Conservation (phyloP, 2,329 filamentous ascomycete species). For the Seiridium unicorne region DNA sequence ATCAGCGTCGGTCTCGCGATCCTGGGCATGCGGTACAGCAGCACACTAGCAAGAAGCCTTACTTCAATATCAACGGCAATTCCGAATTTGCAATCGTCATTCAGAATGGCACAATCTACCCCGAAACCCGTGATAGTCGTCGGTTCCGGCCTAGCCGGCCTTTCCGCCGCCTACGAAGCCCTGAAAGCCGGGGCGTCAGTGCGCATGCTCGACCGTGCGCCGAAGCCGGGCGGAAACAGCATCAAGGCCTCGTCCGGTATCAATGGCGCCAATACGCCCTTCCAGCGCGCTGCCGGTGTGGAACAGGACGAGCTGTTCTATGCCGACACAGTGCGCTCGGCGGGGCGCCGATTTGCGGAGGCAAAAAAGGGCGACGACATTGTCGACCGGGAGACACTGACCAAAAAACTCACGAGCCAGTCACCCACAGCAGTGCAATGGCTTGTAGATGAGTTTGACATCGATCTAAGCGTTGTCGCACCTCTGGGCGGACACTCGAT, state of each 20-base stretch:
- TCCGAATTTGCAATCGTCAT: not conserved
- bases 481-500: slow-evolving; percentile 58
- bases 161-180: slow-evolving; percentile 58
- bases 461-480: slow-evolving; percentile 58
- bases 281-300: slow-evolving; percentile 42
- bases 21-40: slow-evolving; percentile 2
- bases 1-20: not conserved
- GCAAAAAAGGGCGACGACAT: slow-evolving; percentile 19
- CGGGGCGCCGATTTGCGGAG: slow-evolving; percentile 39
- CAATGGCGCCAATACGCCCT: slow-evolving; percentile 59
- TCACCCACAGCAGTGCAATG: slow-evolving; percentile 53
- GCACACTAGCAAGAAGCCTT: no score
- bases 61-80: not conserved
- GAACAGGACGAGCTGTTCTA: slow-evolving; percentile 43
- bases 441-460: slow-evolving; percentile 53
- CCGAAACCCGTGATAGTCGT: slow-evolving; percentile 51
- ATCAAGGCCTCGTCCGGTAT: slow-evolving; percentile 69
- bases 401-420: slow-evolving; percentile 43
- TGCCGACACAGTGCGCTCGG: slow-evolving; percentile 56
- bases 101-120: not conserved
- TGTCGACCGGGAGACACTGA: slow-evolving; percentile 40
- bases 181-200: slow-evolving; percentile 51
- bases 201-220: slow-evolving; percentile 55
- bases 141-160: slow-evolving; percentile 64
- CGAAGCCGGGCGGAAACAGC: slow-evolving; percentile 62